Evolutionary conservation across 495 filamentous ascomycete species (phyloP), one percentile per base, ranked within the genome.

Genomic region (Penicillium coffeae): DNA sequence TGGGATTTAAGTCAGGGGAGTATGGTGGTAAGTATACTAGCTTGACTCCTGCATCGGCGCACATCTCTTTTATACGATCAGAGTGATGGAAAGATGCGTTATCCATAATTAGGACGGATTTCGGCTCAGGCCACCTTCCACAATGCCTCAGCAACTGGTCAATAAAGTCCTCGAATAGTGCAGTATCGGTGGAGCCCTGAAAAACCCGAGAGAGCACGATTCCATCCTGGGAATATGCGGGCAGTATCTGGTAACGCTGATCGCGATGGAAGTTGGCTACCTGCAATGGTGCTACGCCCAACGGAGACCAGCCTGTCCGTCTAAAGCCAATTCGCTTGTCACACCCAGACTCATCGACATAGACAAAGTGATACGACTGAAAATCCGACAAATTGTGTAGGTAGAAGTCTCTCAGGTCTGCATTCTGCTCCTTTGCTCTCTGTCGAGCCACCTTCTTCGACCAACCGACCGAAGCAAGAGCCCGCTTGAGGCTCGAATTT

Each of bases 41-140:
- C 21, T 43, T 43, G 8, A 33, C 40, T 14, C 40, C 22, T 1
- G 40, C 25, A 19, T 27, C 14, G 4, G 22, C 40, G 12, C 22
- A 43, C 10, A 43, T 68, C 37, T 32, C 0, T 19, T 15, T 6
- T 12, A 73, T 52, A 33, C 54, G 38, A 9, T 43, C 22, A 8
- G 22, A 43, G 19, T 43, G 40, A 13, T 43, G 22, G 15, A 43
- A 43, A 3, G 40, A 43, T 16, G 22, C 25, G 30, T 43, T 43
- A 9, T 43, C 40, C 22, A 43, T 45, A 2, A 45, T 14, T 1
- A 18, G 33, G 21, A 38, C 37, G 30, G 33, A 45, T 22, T 19
- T 42, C 21, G 42, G 42, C n/a, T 45, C 42, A 1, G 30, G 42
- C 42, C 30, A 45, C 13, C 18, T 36, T 21, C 42, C 27, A 21